Percentiles rank a stretch among this genome's conserved stretches.
Evolutionary conservation across 2,329 filamentous ascomycete species (phyloP).

Genomic region (Xylaria sp.): DNA sequence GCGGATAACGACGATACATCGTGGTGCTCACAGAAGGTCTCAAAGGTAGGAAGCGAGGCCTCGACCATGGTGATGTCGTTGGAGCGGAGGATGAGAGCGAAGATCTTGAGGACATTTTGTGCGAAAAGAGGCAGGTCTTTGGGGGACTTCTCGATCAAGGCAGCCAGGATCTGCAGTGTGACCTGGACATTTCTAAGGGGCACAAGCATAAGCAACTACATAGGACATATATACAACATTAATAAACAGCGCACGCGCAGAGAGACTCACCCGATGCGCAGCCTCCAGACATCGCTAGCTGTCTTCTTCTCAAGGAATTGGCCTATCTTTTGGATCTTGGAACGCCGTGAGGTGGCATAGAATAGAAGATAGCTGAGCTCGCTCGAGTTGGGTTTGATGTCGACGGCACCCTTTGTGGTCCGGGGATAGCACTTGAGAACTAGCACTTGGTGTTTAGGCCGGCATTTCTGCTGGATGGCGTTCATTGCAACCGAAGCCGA

Average conservation of each 20-base stretch:
- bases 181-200: slow-evolving; percentile 82
- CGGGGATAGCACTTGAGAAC: slow-evolving; percentile 96
- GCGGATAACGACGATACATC: slow-evolving; percentile 84
- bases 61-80: slow-evolving; percentile 92
- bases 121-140: slow-evolving; percentile 91
- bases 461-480: slow-evolving; percentile 70
- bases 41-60: slow-evolving; percentile 84
- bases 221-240: not conserved
- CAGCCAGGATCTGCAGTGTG: slow-evolving; percentile 88
- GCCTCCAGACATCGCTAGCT: slow-evolving; percentile 86
- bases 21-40: slow-evolving; percentile 86
- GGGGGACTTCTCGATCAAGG: slow-evolving; percentile 90
- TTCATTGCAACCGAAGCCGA: slow-evolving; percentile 56
- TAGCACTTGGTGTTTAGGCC: slow-evolving; percentile 95
- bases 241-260: not conserved
- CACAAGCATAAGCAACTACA: slow-evolving; percentile 10
- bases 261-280: slow-evolving; percentile 75
- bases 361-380: slow-evolving; percentile 97
- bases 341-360: slow-evolving; percentile 91
- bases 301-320: slow-evolving; percentile 94
- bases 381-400: slow-evolving; percentile 94
- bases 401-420: slow-evolving; percentile 86
- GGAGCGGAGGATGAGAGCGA: slow-evolving; percentile 81
- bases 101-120: slow-evolving; percentile 80
- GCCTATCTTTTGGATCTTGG: slow-evolving; percentile 96